These are phyloP conservation scores for Hypholoma fasciculare DNA, from an alignment of 768 basidiomycete species.

Conservation along the genomic window DNA sequence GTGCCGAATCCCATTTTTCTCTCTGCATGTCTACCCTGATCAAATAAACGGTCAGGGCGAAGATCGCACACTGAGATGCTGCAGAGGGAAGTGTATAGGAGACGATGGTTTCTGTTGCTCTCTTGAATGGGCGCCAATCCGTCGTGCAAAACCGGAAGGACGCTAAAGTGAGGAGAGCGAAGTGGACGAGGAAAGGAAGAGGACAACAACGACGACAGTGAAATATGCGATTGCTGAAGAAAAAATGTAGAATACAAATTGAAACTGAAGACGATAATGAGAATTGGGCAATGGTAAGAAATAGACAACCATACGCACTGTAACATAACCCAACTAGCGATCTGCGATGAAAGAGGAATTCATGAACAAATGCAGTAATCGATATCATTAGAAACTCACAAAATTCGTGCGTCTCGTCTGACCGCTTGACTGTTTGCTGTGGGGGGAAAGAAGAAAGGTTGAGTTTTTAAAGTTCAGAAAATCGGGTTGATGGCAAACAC, in stretches of 20 bases:
- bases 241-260: slow-evolving; percentile 15
- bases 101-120: slow-evolving; percentile 61
- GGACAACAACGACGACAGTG: slow-evolving; percentile 14
- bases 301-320: slow-evolving; percentile 20
- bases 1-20: slow-evolving; percentile 16
- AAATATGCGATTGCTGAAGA: slow-evolving; percentile 11
- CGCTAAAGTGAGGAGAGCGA: slow-evolving; percentile 87
- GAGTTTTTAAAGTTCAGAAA: slow-evolving; percentile 30
- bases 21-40: slow-evolving; percentile 23
- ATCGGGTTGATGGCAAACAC: slow-evolving; percentile 37
- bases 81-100: slow-evolving; percentile 37
- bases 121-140: slow-evolving; percentile 81
- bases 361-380: slow-evolving; percentile 13
- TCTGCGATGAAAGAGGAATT: slow-evolving; percentile 27
- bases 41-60: slow-evolving; percentile 19
- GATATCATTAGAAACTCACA: slow-evolving; percentile 51
- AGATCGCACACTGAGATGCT: slow-evolving; percentile 30
- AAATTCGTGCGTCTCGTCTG: slow-evolving; percentile 96
- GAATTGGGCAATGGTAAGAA: neutral
- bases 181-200: neutral
- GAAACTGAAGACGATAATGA: slow-evolving; percentile 8
- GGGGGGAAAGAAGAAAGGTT: slow-evolving; percentile 32
- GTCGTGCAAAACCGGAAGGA: slow-evolving; percentile 57
- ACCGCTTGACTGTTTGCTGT: slow-evolving; percentile 95
- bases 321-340: slow-evolving; percentile 29